Percentiles rank a stretch among this genome's conserved stretches.
Conservation (phyloP, 2,329 filamentous ascomycete species). For the Aspergillus arachidicola region DNA sequence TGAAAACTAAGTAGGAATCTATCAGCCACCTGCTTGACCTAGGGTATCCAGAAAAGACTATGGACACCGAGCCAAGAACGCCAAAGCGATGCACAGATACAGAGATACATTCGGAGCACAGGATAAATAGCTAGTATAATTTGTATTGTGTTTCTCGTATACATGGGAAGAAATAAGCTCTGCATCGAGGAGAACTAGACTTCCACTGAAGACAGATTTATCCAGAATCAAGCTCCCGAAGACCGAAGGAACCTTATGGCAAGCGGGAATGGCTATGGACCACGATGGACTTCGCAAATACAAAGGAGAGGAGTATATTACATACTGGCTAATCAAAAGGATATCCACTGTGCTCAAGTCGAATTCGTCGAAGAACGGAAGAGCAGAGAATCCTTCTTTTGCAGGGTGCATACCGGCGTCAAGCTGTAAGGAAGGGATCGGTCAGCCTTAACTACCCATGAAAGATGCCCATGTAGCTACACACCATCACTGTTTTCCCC, state of each 20-base stretch:
- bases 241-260: conserved; percentile 6
- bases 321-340: conserved; percentile 98
- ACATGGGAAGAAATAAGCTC: conserved; percentile 27
- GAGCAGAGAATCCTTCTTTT: conserved; percentile 87
- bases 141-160: conserved; percentile 43
- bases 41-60: not conserved
- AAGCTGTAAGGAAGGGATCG: conserved; percentile 60
- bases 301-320: conserved; percentile 36
- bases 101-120: conserved; percentile 22
- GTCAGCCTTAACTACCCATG: conserved; percentile 5
- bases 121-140: conserved; percentile 24
- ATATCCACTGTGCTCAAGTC: conserved; percentile 97
- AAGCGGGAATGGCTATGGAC: conserved; percentile 7
- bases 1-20: conserved; percentile 72
- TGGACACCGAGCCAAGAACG: conserved; percentile 12
- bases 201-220: conserved; percentile 7
- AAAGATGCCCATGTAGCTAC: conserved; percentile 29
- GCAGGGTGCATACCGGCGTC: conserved; percentile 97
- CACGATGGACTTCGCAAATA: conserved; percentile 15
- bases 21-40: conserved; percentile 30
- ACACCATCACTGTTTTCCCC: conserved; percentile 97
- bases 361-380: conserved; percentile 98
- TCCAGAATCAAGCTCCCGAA: conserved; percentile 1
- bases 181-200: conserved; percentile 2
- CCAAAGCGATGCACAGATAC: conserved; percentile 20